Evolutionary conservation across 257 asterid species (phyloP), one percentile per base, ranked within the genome.

Genomic region (Fraxinus quadrangulata): DNA sequence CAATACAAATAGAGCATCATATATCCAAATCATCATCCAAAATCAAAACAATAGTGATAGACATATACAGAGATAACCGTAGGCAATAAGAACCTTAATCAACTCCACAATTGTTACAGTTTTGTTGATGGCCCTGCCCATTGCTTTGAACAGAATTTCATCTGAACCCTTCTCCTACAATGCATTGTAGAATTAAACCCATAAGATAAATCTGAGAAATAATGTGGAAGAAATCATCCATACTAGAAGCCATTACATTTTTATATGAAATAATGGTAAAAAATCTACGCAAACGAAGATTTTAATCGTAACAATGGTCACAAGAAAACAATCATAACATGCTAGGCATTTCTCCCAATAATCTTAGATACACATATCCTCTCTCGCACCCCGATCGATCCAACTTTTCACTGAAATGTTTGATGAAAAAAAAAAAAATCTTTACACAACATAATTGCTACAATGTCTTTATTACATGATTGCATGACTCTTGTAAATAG

Each of bases 51-150:
- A 70, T 2, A 6, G 23, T 16, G 37, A 23, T 2, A 28, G 59
- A 72, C 49, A 78, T 33, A 34, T 14, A 11, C 31, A 67, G 28
- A 45, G 42, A 19, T 10, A 37, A 10, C 30, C 2, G 17, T 68
- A 54, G 66, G 33, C 45, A 21, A 74, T 30, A 73, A 54, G 79
- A 51, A 89, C 94, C 94, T 89, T 89, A 78, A 89, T 87, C 79
- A 89, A 70, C 84, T 89, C 92, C 86, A 86, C 94, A 77, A 89
- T 88, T 78, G 94, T 83, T 26, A 89, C 90, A 23, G 92, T 82
- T 67, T 87, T 89, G 89, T 89, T 89, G 89, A 89, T 89, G 72
- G 94, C 94, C 83, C 92, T 89, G 63, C 94, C 94, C 94, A 89
- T 89, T 65, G 94, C 94, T 88, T 89, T 89, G 85, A 89, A 87